Conservation (phyloP, 345 rosid genomes). For the Dipteronia dyeriana region DNA sequence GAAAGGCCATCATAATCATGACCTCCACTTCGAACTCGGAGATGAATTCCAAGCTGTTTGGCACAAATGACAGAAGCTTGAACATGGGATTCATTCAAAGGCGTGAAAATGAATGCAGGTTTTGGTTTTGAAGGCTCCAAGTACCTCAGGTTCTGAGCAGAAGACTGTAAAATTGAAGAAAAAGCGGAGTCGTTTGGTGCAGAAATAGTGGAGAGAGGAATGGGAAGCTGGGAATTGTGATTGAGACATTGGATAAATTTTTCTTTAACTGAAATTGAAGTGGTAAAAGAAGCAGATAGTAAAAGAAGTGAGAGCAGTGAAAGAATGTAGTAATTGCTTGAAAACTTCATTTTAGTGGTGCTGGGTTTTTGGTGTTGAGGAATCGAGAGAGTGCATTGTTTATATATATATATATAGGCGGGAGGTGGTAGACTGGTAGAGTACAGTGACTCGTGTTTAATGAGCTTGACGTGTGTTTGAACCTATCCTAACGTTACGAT, state of each 20-base stretch:
- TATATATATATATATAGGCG: no score
- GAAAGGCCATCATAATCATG: constrained; percentile 73
- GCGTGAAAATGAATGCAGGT: constrained; percentile 64
- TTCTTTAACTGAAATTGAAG: constrained; percentile 31
- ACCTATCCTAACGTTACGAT: constrained; percentile 36
- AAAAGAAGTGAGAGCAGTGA: constrained; percentile 25
- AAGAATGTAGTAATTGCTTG: constrained; percentile 6
- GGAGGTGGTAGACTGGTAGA: not conserved
- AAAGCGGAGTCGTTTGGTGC: constrained; percentile 44
- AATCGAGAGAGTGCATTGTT: not conserved
- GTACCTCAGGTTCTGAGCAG: constrained; percentile 58
- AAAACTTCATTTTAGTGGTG: constrained; percentile 25
- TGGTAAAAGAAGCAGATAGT: constrained; percentile 16
- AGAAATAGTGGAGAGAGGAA: constrained; percentile 37
- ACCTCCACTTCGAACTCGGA: constrained; percentile 68
- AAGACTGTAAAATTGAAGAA: constrained; percentile 38
- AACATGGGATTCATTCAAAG: constrained; percentile 51
- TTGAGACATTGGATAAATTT: constrained; percentile 45
- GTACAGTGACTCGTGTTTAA: not conserved
- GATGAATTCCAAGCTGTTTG: constrained; percentile 41
- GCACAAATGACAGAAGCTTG: constrained; percentile 65
- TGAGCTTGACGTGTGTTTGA: constrained; percentile 24
- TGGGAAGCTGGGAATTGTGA: constrained; percentile 23
- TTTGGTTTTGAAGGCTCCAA: constrained; percentile 45
- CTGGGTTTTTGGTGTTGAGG: not conserved